Conservation (phyloP, 352 stramenopile species). For the Pythium grandisporangium region DNA sequence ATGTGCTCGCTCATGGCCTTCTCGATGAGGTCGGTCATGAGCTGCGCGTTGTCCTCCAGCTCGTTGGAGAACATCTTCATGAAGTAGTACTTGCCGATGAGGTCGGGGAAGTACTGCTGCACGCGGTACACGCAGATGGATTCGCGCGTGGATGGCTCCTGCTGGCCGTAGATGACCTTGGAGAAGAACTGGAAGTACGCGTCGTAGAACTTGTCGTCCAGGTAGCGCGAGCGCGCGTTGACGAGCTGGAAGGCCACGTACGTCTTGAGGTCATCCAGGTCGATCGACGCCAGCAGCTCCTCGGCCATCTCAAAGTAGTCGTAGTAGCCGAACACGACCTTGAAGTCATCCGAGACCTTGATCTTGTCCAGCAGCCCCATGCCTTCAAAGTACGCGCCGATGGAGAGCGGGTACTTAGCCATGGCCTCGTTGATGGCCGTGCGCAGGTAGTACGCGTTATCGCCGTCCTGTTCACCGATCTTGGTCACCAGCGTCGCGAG, state of each 20-base stretch:
- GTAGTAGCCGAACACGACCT: conserved; percentile 36
- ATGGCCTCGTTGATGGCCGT: conserved; percentile 66
- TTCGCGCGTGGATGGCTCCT: conserved; percentile 44
- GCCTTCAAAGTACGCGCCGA: conserved; percentile 40
- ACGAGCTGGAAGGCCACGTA: conserved; percentile 49
- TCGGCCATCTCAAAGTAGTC: conserved; percentile 48
- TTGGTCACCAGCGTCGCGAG: conserved; percentile 50
- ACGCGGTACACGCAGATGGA: conserved; percentile 46
- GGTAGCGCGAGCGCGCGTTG: conserved; percentile 22
- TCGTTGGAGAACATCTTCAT: conserved; percentile 74
- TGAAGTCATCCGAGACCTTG: conserved; percentile 24
- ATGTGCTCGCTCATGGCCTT: conserved; percentile 77
- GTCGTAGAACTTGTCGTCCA: conserved; percentile 62
- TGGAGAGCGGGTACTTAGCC: conserved; percentile 32
- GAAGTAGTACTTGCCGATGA: conserved; percentile 83
- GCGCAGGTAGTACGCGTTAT: conserved; percentile 69
- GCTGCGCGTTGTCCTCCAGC: conserved; percentile 54
- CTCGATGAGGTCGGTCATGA: conserved; percentile 82
- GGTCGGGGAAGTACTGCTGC: conserved; percentile 29
- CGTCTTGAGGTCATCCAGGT: conserved; percentile 37
- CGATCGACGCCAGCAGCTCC: conserved; percentile 15
- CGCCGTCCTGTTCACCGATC: conserved; percentile 30
- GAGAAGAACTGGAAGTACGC: conserved; percentile 88
- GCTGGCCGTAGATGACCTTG: conserved; percentile 51
- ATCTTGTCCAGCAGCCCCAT: conserved; percentile 22